Evolutionary conservation across 73 alveolate genomes (phyloP).

Genomic region (Symbiodinium pilosum): DNA sequence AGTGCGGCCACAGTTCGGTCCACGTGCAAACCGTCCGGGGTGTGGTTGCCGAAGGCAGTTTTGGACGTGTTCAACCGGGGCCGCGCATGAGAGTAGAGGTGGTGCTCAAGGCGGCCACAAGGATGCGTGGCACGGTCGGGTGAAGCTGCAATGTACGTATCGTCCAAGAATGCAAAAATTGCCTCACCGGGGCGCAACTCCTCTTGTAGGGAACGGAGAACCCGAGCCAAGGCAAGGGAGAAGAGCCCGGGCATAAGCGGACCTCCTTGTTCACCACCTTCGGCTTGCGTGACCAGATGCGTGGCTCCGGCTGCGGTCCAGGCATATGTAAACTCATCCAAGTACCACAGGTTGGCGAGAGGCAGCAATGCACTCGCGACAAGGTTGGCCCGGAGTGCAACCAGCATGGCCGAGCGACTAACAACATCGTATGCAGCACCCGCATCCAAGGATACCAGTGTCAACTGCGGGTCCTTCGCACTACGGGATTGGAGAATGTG

Average conservation of each 20-base stretch:
- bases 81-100: not conserved
- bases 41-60: not conserved
- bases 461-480: not conserved
- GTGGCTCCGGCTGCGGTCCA: not conserved
- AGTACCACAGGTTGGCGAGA: not conserved
- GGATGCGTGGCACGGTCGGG: not conserved
- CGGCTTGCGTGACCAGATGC: not conserved
- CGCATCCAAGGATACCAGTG: not conserved
- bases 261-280: too few species aligned
- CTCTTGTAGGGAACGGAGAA: too few species aligned
- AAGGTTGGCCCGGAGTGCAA: not conserved
- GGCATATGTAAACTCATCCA: not conserved
- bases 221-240: too few species aligned
- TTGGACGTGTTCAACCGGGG: not conserved
- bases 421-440: not conserved
- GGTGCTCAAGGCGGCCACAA: not conserved
- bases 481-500: not conserved
- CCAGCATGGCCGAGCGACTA: not conserved
- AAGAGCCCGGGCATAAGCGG: too few species aligned
- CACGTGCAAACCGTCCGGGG: not conserved
- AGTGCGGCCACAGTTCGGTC: not conserved
- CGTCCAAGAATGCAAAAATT: not conserved
- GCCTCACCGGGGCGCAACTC: not conserved
- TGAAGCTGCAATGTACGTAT: not conserved
- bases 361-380: not conserved